Conservation (phyloP, 1,139 yeast species). For the Taphrina populina region DNA sequence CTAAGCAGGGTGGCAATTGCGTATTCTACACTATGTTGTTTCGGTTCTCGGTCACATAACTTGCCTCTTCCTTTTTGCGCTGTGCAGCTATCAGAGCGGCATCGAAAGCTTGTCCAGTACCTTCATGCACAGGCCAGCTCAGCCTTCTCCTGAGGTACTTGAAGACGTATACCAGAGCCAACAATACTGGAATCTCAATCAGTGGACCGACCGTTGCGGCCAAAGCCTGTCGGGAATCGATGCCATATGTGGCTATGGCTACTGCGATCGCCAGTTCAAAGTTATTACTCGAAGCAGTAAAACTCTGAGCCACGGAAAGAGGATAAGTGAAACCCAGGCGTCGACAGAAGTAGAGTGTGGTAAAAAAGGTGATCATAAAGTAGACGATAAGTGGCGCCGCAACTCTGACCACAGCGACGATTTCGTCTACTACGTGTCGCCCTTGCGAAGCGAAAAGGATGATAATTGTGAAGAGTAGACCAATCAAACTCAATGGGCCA, state of each 20-base stretch:
- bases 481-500: conserved; percentile 56
- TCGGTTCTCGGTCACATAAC: not conserved
- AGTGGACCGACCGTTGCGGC: conserved; percentile 65
- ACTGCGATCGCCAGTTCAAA: conserved; percentile 58
- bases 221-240: conserved; percentile 55
- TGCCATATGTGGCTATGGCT: conserved; percentile 57
- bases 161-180: conserved; percentile 40
- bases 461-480: conserved; percentile 55
- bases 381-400: conserved; percentile 55
- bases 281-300: conserved; percentile 61
- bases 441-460: conserved; percentile 59
- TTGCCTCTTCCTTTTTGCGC: not conserved
- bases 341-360: conserved; percentile 45
- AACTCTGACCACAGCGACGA: conserved; percentile 55
- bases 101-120: conserved; percentile 2
- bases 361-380: conserved; percentile 54
- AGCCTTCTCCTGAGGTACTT: conserved; percentile 15
- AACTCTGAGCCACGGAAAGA: conserved; percentile 54
- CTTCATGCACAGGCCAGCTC: conserved; percentile 35
- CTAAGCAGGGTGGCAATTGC: not conserved
- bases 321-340: conserved; percentile 49
- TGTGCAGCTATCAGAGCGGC: not conserved
- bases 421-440: conserved; percentile 52
- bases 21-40: not conserved
- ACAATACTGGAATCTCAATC: conserved; percentile 56